Conservation (phyloP, 192 early-diverging fungal genomes). For the Umbelopsis sp. region DNA sequence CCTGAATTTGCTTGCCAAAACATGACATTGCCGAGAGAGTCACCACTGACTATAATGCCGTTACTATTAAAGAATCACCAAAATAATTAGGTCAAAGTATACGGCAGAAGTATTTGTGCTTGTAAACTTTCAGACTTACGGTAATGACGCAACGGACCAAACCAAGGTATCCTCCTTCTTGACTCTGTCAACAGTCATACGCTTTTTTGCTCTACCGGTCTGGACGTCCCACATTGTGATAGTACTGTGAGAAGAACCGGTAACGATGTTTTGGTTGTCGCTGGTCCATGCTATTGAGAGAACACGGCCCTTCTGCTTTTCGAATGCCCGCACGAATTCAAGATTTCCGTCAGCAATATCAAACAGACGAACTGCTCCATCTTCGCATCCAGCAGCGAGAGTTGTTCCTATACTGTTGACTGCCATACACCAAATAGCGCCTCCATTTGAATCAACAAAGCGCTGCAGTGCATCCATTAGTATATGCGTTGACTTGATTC, state of each 20-base stretch:
- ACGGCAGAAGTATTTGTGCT: no score
- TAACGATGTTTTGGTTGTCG: slow-evolving; percentile 68
- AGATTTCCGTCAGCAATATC: slow-evolving; percentile 76
- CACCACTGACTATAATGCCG: slow-evolving; percentile 50
- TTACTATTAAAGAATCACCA: not conserved
- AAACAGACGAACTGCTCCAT: slow-evolving; percentile 88
- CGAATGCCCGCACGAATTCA: slow-evolving; percentile 67
- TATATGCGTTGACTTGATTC: not conserved
- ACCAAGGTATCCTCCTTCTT: slow-evolving; percentile 82
- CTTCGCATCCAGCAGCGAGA: slow-evolving; percentile 92
- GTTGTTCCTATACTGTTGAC: slow-evolving; percentile 72
- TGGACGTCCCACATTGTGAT: slow-evolving; percentile 71
- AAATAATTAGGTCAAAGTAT: not conserved
- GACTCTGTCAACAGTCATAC: slow-evolving; percentile 79
- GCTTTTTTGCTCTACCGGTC: slow-evolving; percentile 52
- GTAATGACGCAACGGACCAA: slow-evolving; percentile 75
- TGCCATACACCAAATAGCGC: slow-evolving; percentile 93
- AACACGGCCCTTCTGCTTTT: slow-evolving; percentile 71
- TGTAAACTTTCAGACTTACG: slow-evolving; percentile 23
- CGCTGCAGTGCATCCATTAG: slow-evolving; percentile 30
- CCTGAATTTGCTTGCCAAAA: slow-evolving; percentile 82
- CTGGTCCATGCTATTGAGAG: slow-evolving; percentile 86
- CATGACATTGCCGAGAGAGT: slow-evolving; percentile 87
- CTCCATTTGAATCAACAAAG: slow-evolving; percentile 80
- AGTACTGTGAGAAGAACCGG: slow-evolving; percentile 82